A percentile compares a stretch with the other conserved stretches of the same genome.
These are phyloP conservation scores for Fusarium pseudograminearum DNA, from an alignment of 2,329 filamentous ascomycete genomes.

Conservation along the genomic window DNA sequence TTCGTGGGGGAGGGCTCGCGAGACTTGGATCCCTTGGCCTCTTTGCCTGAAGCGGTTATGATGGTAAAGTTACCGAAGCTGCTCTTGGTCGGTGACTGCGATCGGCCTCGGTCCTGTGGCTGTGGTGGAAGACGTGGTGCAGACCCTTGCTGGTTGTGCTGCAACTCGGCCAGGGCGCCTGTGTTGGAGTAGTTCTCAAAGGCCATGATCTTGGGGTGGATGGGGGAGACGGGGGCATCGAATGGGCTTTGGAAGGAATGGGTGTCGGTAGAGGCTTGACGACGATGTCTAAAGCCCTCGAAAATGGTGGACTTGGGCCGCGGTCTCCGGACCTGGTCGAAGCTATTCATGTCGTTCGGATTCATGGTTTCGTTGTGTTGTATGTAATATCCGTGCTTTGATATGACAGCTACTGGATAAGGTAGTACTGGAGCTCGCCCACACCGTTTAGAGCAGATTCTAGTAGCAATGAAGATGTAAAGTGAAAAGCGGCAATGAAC, in stretches of 20 bases:
- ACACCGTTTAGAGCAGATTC: constrained; percentile 8
- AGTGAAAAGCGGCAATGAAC: constrained; percentile 27
- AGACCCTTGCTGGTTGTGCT: constrained; percentile 65
- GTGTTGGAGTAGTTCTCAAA: constrained; percentile 55
- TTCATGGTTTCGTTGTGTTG: constrained; percentile 24
- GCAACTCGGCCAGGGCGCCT: constrained; percentile 67
- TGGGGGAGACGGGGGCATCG: constrained; percentile 43
- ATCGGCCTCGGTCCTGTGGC: constrained; percentile 54
- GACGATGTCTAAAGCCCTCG: constrained; percentile 63
- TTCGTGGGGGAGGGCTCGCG: constrained; percentile 67
- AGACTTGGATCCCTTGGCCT: constrained; percentile 56
- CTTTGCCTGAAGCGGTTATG: constrained; percentile 56
- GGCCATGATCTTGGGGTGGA: constrained; percentile 47
- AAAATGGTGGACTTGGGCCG: constrained; percentile 64
- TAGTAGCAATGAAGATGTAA: constrained; percentile 19
- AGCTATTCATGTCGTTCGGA: constrained; percentile 23
- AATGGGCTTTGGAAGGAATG: constrained; percentile 48
- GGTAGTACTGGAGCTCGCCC: constrained; percentile 8
- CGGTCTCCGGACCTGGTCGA: constrained; percentile 51
- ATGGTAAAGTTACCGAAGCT: constrained; percentile 56
- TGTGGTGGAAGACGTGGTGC: constrained; percentile 56
- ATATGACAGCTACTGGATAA: constrained; percentile 24
- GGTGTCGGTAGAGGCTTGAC: constrained; percentile 60
- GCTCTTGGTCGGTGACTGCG: constrained; percentile 61
- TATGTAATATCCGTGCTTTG: constrained; percentile 6